Evolutionary conservation across 257 asterid species (phyloP), one percentile per base, ranked within the genome.

Genomic region (Rehmannia glutinosa): DNA sequence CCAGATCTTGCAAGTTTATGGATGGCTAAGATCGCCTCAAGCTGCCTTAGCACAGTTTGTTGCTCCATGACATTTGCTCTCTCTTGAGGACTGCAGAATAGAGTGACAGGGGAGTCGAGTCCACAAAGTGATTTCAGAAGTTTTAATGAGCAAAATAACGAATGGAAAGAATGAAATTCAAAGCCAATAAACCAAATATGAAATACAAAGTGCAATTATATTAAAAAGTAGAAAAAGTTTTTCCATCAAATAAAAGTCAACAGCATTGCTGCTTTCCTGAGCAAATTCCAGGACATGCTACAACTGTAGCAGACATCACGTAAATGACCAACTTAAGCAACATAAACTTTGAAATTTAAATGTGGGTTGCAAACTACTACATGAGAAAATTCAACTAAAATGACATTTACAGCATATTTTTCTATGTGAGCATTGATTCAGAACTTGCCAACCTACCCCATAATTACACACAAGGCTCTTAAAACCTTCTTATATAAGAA

Each of bases 11-110:
- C 85, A 47, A 94, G 86, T 75, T 80, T 88, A 68, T 93, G 90
- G 75, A 88, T 84, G 16, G 86, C 75, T 76, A 93, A 69, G 71
- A 88, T 59, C 15, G 97, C 97, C 72, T 93, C 99, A 4, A 93
- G 97, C 81, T 93, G 99, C 71, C 96, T 77, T 54, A 86, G 80
- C 71, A 91, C 86, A 33, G 87, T 87, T 74, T 91, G 96, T 70
- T 94, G 97, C 77, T 83, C 95, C 85, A 86, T 81, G 36, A 84
- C 92, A 68, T 69, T 77, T 28, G 81, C 85, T 78, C 97, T 85
- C 86, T 94, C 97, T 70, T 81, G 96, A 52, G 95, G 92, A 77
- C 99, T 94, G 84, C 72, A 66, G 38, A 60, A 73, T 8, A 52
- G 55, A 58, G 71, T 25, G 15, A 39, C 12, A 45, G 28, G 33